Evolutionary conservation across 495 filamentous ascomycete genomes (phyloP).

Genomic region (Alectoria sarmentosa): DNA sequence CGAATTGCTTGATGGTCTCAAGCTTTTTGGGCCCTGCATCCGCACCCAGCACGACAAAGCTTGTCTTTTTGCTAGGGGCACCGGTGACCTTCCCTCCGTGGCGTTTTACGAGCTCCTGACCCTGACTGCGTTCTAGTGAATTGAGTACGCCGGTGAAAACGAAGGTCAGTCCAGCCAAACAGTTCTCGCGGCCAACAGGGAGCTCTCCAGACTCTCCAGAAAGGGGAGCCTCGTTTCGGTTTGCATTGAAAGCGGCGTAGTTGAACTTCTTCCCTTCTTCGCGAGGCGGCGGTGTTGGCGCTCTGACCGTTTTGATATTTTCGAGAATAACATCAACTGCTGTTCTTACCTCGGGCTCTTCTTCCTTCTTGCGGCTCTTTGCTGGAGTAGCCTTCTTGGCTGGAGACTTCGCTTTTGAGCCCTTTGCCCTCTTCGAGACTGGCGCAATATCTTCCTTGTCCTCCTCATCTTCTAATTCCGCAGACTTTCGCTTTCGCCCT

Average conservation of each 20-base stretch:
- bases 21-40: constrained; percentile 95
- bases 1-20: constrained; percentile 67
- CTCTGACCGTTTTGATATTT: constrained; percentile 69
- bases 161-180: constrained; percentile 85
- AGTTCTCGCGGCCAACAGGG: constrained; percentile 80
- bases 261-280: constrained; percentile 63
- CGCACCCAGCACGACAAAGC: constrained; percentile 80
- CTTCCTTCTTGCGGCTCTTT: constrained; percentile 50
- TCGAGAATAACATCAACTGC: constrained; percentile 78
- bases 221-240: constrained; percentile 48
- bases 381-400: constrained; percentile 35
- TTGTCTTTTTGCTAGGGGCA: constrained; percentile 87
- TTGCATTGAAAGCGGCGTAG: constrained; percentile 47
- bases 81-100: constrained; percentile 86
- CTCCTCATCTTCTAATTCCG: constrained; percentile 34
- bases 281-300: constrained; percentile 72
- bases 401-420: constrained; percentile 27
- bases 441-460: constrained; percentile 22
- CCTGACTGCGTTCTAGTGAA: constrained; percentile 75
- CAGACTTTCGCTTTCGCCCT: constrained; percentile 52
- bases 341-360: constrained; percentile 53
- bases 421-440: constrained; percentile 37
- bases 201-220: constrained; percentile 60
- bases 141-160: constrained; percentile 93
- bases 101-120: constrained; percentile 77